A percentile compares a stretch with the other conserved stretches of the same genome.
Conservation (phyloP, 345 rosid species). For the Mercurialis annua region DNA sequence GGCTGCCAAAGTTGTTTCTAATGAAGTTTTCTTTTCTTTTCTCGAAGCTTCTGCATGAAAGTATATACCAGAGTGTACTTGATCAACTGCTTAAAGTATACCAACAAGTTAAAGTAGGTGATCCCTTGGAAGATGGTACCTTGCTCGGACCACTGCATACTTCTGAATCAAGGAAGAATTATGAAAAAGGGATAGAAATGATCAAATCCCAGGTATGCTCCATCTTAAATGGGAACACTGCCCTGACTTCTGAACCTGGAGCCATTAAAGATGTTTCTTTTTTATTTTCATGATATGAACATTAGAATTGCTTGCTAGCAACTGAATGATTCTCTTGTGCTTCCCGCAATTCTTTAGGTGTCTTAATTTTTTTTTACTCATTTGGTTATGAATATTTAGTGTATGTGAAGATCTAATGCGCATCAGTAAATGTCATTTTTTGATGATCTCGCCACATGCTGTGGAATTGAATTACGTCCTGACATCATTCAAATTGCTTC, state of each 20-base stretch:
- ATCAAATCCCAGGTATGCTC: constrained; percentile 81
- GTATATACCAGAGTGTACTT: constrained; percentile 58
- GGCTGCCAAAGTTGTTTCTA: neutral
- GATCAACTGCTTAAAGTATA: constrained; percentile 71
- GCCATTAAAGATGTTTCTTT: neutral
- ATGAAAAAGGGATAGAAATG: constrained; percentile 71
- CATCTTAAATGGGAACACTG: neutral
- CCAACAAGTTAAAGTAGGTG: constrained; percentile 87
- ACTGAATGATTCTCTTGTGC: neutral
- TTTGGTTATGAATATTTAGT: neutral
- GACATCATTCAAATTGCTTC: neutral
- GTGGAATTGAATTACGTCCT: neutral
- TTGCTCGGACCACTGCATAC: constrained; percentile 90
- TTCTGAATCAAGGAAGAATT: constrained; percentile 64
- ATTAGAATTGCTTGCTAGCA: neutral
- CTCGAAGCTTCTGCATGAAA: constrained; percentile 82
- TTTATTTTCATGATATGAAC: neutral
- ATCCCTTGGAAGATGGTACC: constrained; percentile 81
- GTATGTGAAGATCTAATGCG: neutral
- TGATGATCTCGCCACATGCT: neutral
- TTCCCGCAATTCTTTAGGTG: neutral
- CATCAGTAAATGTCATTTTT: neutral
- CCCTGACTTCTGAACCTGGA: too few species aligned
- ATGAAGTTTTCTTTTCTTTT: constrained; percentile 23
- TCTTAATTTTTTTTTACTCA: neutral